phyloP scores from a whole-genome alignment of 2,329 filamentous ascomycete genomes.

The Clathrospora elynae region DNA sequence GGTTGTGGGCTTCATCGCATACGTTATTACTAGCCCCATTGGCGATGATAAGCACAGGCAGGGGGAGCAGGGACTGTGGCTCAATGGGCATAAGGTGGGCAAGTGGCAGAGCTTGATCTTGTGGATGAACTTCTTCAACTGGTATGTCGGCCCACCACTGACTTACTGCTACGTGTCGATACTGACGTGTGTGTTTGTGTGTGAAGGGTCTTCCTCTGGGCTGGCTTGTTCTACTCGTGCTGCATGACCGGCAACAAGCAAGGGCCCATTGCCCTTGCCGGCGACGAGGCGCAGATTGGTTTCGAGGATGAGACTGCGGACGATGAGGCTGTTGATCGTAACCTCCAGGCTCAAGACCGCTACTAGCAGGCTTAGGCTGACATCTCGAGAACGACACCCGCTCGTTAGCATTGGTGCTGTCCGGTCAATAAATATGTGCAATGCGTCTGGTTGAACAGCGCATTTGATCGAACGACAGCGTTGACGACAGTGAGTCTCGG shows the following conservation, averaged over 20 bases:
- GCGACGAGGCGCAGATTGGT: constrained; percentile 27
- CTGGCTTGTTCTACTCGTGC: constrained; percentile 34
- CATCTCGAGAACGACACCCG: not conserved
- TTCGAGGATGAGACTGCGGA: constrained; percentile 14
- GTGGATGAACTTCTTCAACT: constrained; percentile 33
- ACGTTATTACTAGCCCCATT: constrained; percentile 9
- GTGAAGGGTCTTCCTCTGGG: constrained; percentile 33
- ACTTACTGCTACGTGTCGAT: not conserved
- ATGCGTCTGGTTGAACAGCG: no score
- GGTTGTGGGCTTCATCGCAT: constrained; percentile 25
- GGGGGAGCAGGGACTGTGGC: constrained; percentile 19
- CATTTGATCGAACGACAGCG: no score
- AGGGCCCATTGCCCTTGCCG: constrained; percentile 29
- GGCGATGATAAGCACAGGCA: constrained; percentile 10
- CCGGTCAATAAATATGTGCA: not conserved
- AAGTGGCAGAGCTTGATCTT: constrained; percentile 25
- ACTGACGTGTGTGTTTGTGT: constrained; percentile 1
- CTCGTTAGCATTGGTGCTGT: not conserved
- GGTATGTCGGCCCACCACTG: constrained; percentile 15
- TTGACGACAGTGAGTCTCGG: no score
- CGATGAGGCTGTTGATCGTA: constrained; percentile 28
- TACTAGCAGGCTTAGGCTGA: constrained; percentile 23
- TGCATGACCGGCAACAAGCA: constrained; percentile 29
- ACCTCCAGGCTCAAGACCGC: constrained; percentile 26
- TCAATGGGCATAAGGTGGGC: constrained; percentile 29